Base-by-base conservation (phyloP, 805 yeast species). In the Candida ovalis region DNA sequence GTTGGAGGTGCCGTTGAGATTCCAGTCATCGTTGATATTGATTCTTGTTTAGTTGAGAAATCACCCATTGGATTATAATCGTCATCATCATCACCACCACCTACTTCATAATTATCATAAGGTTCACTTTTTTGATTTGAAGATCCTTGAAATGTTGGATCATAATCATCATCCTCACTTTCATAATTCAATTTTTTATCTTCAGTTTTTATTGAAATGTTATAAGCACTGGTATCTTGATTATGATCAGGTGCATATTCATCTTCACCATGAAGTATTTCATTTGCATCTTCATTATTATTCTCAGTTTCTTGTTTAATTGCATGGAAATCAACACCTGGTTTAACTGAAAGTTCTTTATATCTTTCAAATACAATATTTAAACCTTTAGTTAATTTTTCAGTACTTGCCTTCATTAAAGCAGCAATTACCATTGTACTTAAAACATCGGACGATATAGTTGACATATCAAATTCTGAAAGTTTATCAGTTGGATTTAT, bases 361-460 rank as follows among this genome's bases (percentile, higher is more conserved):
- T 85, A 87, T 52, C 97, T 74, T 10, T 83, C 77, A 15, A 81
- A 73, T 5, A 88, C 78, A 37, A 88, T 80, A n/a, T 80, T 78
- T 49, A 90, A 68, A 1, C 88, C 95, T 46, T 80, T 77, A 15
- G 80, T 71, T 23, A 92, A 71, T 49, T 74, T 76, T 3, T 71
- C 70, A 0, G 75, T 68, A 43, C 78, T 77, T 0, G 80, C 78
- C 39, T 76, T 76, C 17, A 74, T 70, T 47, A 94, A 70, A 0
- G 96, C 89, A 1, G 79, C 77, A 47, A 79, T 70, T 15, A 84
- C 88, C 76, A 84, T 83, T 40, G 78, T 75, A 21, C 75, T 76
- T 47, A 90, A 75, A 1, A 85, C 72, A 44, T 81, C 80, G 21
- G 76, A 77, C 4, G 94, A 85, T 7, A 94, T 69, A 9, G 78